Evolutionary conservation across 768 basidiomycete species (phyloP), one percentile per base, ranked within the genome.

Genomic region (Suillus fuscotomentosus): DNA sequence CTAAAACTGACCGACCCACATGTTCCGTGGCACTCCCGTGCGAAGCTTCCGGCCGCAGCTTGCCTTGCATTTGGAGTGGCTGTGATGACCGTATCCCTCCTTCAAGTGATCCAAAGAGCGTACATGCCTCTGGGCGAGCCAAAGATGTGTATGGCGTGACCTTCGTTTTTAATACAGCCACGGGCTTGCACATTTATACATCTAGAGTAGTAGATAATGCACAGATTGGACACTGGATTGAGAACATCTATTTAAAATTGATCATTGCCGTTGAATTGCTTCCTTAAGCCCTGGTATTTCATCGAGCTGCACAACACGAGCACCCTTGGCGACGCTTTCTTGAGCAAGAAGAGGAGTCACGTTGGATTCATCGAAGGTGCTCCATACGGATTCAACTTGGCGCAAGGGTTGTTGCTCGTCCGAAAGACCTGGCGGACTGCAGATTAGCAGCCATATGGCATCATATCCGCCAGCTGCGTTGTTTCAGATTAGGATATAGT

Each of bases 391-490:
- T 74, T 94, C 89, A 54, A 95, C 81, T 27, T 86, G 84, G 38
- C 81, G 74, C 31, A 86, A 72, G 3, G 92, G 87, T 69, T 83
- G 53, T 36, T 54, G 53, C 31, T 54, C 78, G 65, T 82, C 79
- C 10, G 81, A 76, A 48, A 79, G 76, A 56, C 77, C 75, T 66
- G 78, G 69, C 43, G 87, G 83, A 55, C 91, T 88, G 70, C 91
- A 84, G 20, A 95, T 86, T 17, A 99, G 85, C 6, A 99, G 80
- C 94, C 95, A 99, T 64, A 99, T 86, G 8, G 97, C 97, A 73
- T 99, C 97, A 75, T 92, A 99, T 2, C 97, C 97, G 11, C 97
- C 97, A 60, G 97, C 97, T 98, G 68, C 61, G 42, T 31, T 57
- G 17, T 9, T 57, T 34, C 60, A 47, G 60, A 41, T 11, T 51